Base-by-base conservation (phyloP, 2,329 filamentous ascomycete genomes). In the Grosmannia penicillata region DNA sequence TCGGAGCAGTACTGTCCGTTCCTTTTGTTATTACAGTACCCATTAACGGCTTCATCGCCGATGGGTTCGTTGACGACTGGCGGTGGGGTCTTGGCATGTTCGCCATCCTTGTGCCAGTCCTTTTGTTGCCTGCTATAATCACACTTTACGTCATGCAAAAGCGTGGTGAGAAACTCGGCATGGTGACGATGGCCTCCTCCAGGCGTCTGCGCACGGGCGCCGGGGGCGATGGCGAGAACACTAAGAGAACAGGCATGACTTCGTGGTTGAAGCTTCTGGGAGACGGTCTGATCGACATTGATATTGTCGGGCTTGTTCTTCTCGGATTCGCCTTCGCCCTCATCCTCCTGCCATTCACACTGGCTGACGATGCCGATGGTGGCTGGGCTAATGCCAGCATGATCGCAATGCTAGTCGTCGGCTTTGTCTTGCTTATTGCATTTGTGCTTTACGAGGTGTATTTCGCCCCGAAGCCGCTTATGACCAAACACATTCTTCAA, bases 51-150 rank as follows among this genome's bases (percentile, higher is more conserved):
- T 61, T 61, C 47, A 63, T 65, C 15, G 53, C 53, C 4, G 54
- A 62, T 6, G 55, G 45, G 15, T 59, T 62, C 28, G 44, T 53
- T 5, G 56, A 59, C 19, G 26, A 43, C 29, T 77, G 72, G 72
- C 58, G 72, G 49, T 75, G 70, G 70, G 72, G 70, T 4, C 73
- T 74, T 46, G 72, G 64, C 18, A 70, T 77, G 45, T 78, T 70
- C 69, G 65, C 66, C 10, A 64, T 78, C 38, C 60, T 76, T 17
- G 51, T 75, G 3, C 72, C 72, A 7, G 51, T 68, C 1, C 60
- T 63, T 11, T 72, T 71, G 40, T 48, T 70, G 4, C 72, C 73
- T 1, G 55, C 77, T 3, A 62, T 66, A 3, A 45, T 68, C 10
- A 63, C 66, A 5, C 51, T 78, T 4, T 66, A 64, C 45, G 48